These are phyloP conservation scores for Chamaenerion angustifolium DNA, from an alignment of 345 rosid species.

Conservation along the genomic window DNA sequence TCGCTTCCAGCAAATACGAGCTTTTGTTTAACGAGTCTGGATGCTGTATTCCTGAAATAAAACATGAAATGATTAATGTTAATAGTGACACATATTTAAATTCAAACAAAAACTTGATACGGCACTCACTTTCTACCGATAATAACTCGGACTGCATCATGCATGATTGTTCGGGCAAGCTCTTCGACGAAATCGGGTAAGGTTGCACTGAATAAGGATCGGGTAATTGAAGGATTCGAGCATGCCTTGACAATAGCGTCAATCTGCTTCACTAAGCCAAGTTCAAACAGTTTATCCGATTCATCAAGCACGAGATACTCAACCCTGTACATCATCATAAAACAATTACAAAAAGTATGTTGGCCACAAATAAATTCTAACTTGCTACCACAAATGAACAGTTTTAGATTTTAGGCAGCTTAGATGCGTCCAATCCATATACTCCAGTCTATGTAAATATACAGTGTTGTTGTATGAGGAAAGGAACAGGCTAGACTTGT, in stretches of 20 bases:
- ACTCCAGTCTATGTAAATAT: too few relatives aligned
- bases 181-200: constrained; percentile 91
- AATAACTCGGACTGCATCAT: constrained; percentile 89
- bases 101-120: not conserved
- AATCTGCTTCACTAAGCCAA: constrained; percentile 71
- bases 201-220: constrained; percentile 92
- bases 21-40: constrained; percentile 72
- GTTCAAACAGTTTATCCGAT: constrained; percentile 95
- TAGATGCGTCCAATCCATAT: too few relatives aligned
- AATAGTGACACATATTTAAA: not conserved
- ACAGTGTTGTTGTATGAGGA: too few relatives aligned
- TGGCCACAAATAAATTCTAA: not conserved
- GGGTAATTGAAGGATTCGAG: constrained; percentile 71
- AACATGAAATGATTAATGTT: not conserved
- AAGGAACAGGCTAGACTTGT: too few relatives aligned
- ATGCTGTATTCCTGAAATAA: constrained; percentile 66
- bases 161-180: constrained; percentile 89
- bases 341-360: not conserved
- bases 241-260: constrained; percentile 88
- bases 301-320: constrained; percentile 94
- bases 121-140: constrained; percentile 75
- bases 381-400: too few relatives aligned
- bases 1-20: constrained; percentile 84
- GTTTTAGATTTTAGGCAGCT: too few relatives aligned
- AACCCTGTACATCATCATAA: constrained; percentile 36